A percentile compares a stretch with the other conserved stretches of the same genome.
These are phyloP conservation scores for Sporothrix variecibatus DNA, from an alignment of 2,329 filamentous ascomycete genomes.

Conservation along the genomic window DNA sequence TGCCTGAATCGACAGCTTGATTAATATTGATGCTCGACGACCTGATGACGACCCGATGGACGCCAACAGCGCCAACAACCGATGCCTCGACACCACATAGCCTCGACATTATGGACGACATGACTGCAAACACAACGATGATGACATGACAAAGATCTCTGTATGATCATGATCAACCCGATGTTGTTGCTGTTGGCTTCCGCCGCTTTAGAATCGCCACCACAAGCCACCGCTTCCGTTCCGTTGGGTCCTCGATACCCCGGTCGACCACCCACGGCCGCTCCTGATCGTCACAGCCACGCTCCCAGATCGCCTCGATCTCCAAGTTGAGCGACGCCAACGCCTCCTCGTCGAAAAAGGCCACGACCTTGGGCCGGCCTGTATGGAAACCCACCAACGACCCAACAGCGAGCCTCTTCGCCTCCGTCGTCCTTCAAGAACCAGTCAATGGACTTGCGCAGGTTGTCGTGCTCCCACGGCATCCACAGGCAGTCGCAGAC, in stretches of 20 bases:
- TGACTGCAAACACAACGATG: neutral
- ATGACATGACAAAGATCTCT: neutral
- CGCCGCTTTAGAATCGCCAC: slow-evolving; percentile 50
- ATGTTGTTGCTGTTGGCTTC: neutral
- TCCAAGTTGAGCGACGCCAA: slow-evolving; percentile 56
- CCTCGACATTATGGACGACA: neutral
- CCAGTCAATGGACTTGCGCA: slow-evolving; percentile 62
- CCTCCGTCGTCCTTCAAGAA: slow-evolving; percentile 51
- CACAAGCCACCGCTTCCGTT: slow-evolving; percentile 71
- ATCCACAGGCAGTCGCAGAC: slow-evolving; percentile 77
- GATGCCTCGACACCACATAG: neutral
- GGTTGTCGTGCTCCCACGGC: slow-evolving; percentile 68
- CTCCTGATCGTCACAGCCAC: slow-evolving; percentile 65
- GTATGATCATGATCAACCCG: neutral
- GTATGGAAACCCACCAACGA: slow-evolving; percentile 76
- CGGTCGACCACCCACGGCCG: slow-evolving; percentile 63
- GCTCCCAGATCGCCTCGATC: slow-evolving; percentile 67
- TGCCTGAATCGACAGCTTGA: neutral
- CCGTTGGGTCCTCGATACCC: slow-evolving; percentile 61
- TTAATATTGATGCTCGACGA: neutral
- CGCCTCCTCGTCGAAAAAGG: slow-evolving; percentile 58
- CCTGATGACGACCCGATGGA: neutral
- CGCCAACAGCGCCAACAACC: too few species aligned
- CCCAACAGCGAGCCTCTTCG: slow-evolving; percentile 49
- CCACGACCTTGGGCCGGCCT: slow-evolving; percentile 64